Percentiles rank a stretch among this genome's conserved stretches.
These are phyloP conservation scores for Pyrenophora seminiperda DNA, from an alignment of 2,329 filamentous ascomycete species.

Conservation along the genomic window DNA sequence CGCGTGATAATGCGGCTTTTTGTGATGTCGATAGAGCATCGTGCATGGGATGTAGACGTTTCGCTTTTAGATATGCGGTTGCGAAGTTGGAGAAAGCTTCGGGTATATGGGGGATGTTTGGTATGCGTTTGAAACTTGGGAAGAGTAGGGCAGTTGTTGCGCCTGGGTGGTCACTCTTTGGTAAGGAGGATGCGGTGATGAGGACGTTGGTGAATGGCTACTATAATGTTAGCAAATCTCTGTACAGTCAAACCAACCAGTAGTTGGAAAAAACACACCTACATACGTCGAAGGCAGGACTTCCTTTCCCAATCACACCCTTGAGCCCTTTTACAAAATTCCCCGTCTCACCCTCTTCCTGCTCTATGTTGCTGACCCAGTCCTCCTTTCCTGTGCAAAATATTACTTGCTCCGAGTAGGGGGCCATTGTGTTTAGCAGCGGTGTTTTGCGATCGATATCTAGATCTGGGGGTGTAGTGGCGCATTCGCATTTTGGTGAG, in stretches of 20 bases:
- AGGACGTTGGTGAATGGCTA: constrained; percentile 85
- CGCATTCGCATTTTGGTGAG: constrained; percentile 75
- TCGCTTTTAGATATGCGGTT: constrained; percentile 69
- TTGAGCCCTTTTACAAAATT: constrained; percentile 73
- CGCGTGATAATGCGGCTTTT: constrained; percentile 52
- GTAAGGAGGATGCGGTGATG: constrained; percentile 75
- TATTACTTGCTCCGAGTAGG: constrained; percentile 81
- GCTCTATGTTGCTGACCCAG: constrained; percentile 84
- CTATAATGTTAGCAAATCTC: neutral
- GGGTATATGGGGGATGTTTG: constrained; percentile 68
- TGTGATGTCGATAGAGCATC: constrained; percentile 60
- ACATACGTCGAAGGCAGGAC: constrained; percentile 55
- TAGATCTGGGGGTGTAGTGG: constrained; percentile 67
- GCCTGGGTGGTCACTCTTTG: constrained; percentile 32
- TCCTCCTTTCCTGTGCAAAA: constrained; percentile 80
- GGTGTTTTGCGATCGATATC: constrained; percentile 74
- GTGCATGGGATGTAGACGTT: constrained; percentile 66
- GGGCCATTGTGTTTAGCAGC: constrained; percentile 76
- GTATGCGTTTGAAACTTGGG: constrained; percentile 81
- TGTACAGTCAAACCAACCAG: neutral
- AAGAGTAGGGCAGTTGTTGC: constrained; percentile 67
- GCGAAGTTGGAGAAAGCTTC: constrained; percentile 62
- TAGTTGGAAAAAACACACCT: constrained; percentile 34
- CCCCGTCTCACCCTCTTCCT: constrained; percentile 64
- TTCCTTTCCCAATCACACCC: constrained; percentile 51